Evolutionary conservation across 306 rosid genomes (phyloP).

Genomic region (Astragalus membranaceus): DNA sequence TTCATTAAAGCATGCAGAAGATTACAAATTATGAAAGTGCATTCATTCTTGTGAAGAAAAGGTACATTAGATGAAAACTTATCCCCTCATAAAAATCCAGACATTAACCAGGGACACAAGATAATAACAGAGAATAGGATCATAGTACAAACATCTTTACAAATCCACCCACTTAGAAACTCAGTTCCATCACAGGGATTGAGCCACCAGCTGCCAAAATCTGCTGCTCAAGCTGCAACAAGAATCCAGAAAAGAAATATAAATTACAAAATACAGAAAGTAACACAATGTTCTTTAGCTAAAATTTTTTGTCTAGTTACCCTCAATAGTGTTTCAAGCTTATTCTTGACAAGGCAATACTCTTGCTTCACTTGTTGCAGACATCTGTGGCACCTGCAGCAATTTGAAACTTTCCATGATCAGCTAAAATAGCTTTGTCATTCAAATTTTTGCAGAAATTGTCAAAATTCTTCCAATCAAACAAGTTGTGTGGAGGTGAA

Average conservation of each 20-base stretch:
- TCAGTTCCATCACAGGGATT: slow-evolving; percentile 55
- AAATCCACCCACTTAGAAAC: slow-evolving; percentile 38
- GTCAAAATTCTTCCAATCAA: neutral
- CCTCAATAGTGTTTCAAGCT: slow-evolving; percentile 73
- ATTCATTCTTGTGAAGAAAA: slow-evolving; percentile 20
- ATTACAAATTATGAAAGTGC: slow-evolving; percentile 17
- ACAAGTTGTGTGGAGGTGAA: neutral
- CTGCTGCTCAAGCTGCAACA: slow-evolving; percentile 87
- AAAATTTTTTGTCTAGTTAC: slow-evolving; percentile 32
- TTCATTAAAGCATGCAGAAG: slow-evolving; percentile 23
- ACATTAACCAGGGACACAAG: slow-evolving; percentile 40
- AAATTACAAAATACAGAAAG: neutral
- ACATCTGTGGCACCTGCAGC: slow-evolving; percentile 69
- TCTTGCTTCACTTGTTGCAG: slow-evolving; percentile 87
- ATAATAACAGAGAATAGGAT: slow-evolving; percentile 28
- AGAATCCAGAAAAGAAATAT: neutral
- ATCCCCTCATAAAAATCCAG: slow-evolving; percentile 28
- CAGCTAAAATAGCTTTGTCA: neutral
- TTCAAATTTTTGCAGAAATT: neutral
- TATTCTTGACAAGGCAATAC: slow-evolving; percentile 71
- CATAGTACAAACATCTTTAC: slow-evolving; percentile 41
- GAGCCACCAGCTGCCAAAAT: slow-evolving; percentile 93
- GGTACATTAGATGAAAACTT: slow-evolving; percentile 22
- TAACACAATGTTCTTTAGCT: neutral
- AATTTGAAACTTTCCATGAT: slow-evolving; percentile 14